Evolutionary conservation across 345 rosid genomes (phyloP), one percentile per base, ranked within the genome.

Genomic region (Psidium guajava): DNA sequence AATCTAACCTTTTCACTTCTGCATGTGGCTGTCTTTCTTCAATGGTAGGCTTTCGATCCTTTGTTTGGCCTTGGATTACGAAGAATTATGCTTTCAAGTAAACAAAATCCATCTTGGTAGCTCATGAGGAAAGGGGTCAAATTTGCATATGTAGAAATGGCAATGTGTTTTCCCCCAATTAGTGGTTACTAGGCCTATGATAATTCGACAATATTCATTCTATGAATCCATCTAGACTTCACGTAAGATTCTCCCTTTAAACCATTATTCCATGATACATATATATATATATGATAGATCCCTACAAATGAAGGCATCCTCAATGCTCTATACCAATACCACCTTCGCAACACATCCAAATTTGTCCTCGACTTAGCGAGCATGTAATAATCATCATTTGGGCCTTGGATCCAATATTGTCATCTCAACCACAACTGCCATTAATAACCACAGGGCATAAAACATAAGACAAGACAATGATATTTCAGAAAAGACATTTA

Each of bases 41-140:
- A 47, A 8, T 47, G 11, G 50, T 47, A 9, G 50, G 11, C 50
- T 47, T 8, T 47, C 2, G 11, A 28, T 16, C 42, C 32, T 40
- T 7, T 21, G 54, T 32, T 69, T 36, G 24, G 3, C 24, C 27
- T 18, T 28, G 53, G 22, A 61, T 52, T 85, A 84, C 86, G 91
- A 94, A 94, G 94, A 21, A 94, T 95, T 2, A 92, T 92, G 95
- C 94, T 94, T 77, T 89, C 95, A 18, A 88, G 87, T 73, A 86
- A 61, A 24, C 89, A 91, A 87, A 84, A 91, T 53, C 94, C 93
- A 18, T 91, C 91, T 16, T 90, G 89, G 8, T 18, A 86, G 64
- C 93, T 93, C 12, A 91, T 92, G 96, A 89, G 96, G 95, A 89
- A 86, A 88, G 95, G 94, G 57, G 93, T 89, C 20, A 88, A 91